phyloP scores from a whole-genome alignment of 257 asterid genomes.

The Cynanchum wilfordii region DNA sequence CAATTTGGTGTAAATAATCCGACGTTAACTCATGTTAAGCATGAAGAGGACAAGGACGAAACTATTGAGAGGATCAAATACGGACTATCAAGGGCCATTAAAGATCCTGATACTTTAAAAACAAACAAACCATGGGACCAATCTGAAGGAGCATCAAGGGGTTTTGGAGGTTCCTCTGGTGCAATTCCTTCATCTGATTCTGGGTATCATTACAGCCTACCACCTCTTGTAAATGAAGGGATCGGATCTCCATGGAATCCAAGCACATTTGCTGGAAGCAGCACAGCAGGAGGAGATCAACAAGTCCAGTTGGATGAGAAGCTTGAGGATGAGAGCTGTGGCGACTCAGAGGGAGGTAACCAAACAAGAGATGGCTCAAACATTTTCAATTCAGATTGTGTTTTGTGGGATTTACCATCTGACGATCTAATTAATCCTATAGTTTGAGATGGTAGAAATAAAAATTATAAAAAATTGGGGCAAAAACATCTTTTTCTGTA shows the following conservation, averaged over 20 bases:
- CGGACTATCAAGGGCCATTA: conserved; percentile 58
- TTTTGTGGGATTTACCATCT: conserved; percentile 72
- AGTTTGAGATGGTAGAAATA: conserved; percentile 9
- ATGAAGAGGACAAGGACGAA: conserved; percentile 46
- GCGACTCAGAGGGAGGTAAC: conserved; percentile 32
- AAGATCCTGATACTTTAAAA: conserved; percentile 28
- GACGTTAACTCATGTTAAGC: conserved; percentile 30
- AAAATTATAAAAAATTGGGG: not conserved
- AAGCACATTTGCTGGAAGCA: conserved; percentile 53
- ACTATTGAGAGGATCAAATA: conserved; percentile 48
- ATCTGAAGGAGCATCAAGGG: conserved; percentile 27
- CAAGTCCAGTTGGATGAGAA: conserved; percentile 35
- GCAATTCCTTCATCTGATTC: conserved; percentile 38
- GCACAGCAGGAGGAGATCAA: conserved; percentile 45
- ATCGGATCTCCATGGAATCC: conserved; percentile 58
- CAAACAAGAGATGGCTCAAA: conserved; percentile 35
- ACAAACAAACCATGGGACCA: conserved; percentile 42
- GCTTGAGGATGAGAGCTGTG: conserved; percentile 35
- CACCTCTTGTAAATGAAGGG: conserved; percentile 38
- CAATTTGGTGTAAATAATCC: conserved; percentile 27
- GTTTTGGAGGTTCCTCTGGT: conserved; percentile 28
- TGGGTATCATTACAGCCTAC: conserved; percentile 45
- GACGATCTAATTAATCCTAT: conserved; percentile 69
- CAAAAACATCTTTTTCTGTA: not conserved
- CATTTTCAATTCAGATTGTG: conserved; percentile 57